Evolutionary conservation across 2,329 filamentous ascomycete genomes (phyloP).

Genomic region (Colletotrichum tabaci): DNA sequence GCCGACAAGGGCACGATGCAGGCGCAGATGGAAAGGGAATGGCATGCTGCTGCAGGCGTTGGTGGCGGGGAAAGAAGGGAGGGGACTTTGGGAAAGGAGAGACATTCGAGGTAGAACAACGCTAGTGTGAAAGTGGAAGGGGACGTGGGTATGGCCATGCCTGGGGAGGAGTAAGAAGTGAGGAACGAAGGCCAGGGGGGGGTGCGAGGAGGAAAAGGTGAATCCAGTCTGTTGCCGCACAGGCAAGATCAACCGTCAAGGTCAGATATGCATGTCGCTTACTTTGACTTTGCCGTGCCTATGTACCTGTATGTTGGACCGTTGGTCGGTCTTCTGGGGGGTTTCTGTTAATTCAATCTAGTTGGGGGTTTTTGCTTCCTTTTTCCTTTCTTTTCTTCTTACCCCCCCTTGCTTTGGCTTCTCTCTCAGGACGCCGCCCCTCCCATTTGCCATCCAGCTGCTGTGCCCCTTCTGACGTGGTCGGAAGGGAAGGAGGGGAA

Average conservation of each 20-base stretch:
- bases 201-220: neutral
- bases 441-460: neutral
- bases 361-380: conserved; percentile 12
- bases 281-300: neutral
- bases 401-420: neutral
- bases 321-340: neutral
- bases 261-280: conserved; percentile 15
- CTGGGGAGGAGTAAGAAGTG: neutral
- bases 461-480: neutral
- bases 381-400: neutral
- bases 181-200: neutral
- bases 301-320: neutral
- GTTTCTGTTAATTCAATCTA: no score
- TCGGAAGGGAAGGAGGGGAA: neutral
- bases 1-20: conserved; percentile 26
- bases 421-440: no score
- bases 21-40: conserved; percentile 25
- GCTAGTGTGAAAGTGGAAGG: neutral
- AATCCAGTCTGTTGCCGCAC: neutral
- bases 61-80: conserved; percentile 27
- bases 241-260: neutral
- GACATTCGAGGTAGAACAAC: conserved; percentile 6
- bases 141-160: neutral
- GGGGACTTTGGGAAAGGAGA: neutral
- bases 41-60: conserved; percentile 18